Conservation (phyloP, 345 rosid genomes). For the Citropsis articulata region DNA sequence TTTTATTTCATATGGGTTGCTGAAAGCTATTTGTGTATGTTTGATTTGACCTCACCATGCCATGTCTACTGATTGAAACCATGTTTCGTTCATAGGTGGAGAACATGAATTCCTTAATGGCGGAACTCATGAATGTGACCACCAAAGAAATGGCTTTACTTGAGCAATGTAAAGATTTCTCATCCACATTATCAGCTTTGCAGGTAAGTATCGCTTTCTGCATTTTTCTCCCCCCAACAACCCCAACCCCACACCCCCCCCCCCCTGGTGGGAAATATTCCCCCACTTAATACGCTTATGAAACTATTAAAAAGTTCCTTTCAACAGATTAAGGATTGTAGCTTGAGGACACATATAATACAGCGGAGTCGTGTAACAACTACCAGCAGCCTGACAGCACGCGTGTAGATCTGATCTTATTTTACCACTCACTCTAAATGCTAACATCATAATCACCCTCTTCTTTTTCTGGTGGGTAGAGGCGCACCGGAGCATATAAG, state of each 20-base stretch:
- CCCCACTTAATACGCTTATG: constrained; percentile 10
- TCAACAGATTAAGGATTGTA: constrained; percentile 72
- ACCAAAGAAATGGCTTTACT: constrained; percentile 68
- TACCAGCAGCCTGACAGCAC: constrained; percentile 65
- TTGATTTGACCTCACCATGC: constrained; percentile 1
- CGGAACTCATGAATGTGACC: constrained; percentile 61
- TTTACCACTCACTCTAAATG: constrained; percentile 61
- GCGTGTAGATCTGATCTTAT: constrained; percentile 63
- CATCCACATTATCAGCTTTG: constrained; percentile 62
- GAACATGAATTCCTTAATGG: constrained; percentile 55
- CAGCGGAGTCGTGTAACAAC: constrained; percentile 52
- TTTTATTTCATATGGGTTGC: neutral
- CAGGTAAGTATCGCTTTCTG: constrained; percentile 50
- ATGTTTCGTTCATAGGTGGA: constrained; percentile 56
- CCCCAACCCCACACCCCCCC: too few relatives aligned
- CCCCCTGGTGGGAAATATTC: neutral
- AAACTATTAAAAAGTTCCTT: neutral
- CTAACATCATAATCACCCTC: constrained; percentile 50
- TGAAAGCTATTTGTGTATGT: neutral
- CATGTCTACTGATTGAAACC: neutral
- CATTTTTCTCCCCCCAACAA: neutral
- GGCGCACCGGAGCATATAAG: constrained; percentile 37
- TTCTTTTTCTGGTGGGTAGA: constrained; percentile 34
- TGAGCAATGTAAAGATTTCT: constrained; percentile 62
- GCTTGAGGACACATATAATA: constrained; percentile 84